phyloP scores from a whole-genome alignment of 192 early-diverging fungal genomes.

The Coemansia asiatica region DNA sequence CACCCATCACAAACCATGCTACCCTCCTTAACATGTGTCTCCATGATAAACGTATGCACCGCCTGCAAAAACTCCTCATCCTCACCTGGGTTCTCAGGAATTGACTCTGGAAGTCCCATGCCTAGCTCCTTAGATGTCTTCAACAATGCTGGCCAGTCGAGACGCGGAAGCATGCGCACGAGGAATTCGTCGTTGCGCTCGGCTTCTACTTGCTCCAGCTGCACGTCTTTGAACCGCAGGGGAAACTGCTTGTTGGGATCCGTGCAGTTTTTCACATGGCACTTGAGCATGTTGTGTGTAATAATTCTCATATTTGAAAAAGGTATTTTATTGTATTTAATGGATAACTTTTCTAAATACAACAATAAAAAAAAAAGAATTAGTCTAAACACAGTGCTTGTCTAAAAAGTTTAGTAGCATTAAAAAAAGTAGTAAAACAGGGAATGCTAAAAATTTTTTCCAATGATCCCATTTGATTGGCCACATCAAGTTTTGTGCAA shows the following conservation, averaged over 20 bases:
- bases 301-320: constrained; percentile 73
- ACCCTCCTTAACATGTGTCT: constrained; percentile 86
- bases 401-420: too few species aligned
- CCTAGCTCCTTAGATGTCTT: constrained; percentile 64
- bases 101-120: constrained; percentile 21
- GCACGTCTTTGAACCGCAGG: constrained; percentile 77
- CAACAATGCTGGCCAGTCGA: constrained; percentile 75
- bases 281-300: constrained; percentile 98
- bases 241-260: constrained; percentile 81
- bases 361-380: constrained; percentile 11
- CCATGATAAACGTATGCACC: constrained; percentile 77
- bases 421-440: too few species aligned
- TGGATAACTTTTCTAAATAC: too few species aligned
- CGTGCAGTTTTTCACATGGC: constrained; percentile 95
- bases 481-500: not conserved
- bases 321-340: not conserved
- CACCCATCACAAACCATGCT: constrained; percentile 92
- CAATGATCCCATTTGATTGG: not conserved
- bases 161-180: constrained; percentile 72
- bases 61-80: constrained; percentile 61
- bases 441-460: too few species aligned
- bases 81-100: constrained; percentile 30
- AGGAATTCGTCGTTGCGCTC: constrained; percentile 87
- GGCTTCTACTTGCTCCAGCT: constrained; percentile 83
- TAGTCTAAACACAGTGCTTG: not conserved